Conservation (phyloP, 2,329 filamentous ascomycete species). For the Monilinia vaccinii-corymbosi region DNA sequence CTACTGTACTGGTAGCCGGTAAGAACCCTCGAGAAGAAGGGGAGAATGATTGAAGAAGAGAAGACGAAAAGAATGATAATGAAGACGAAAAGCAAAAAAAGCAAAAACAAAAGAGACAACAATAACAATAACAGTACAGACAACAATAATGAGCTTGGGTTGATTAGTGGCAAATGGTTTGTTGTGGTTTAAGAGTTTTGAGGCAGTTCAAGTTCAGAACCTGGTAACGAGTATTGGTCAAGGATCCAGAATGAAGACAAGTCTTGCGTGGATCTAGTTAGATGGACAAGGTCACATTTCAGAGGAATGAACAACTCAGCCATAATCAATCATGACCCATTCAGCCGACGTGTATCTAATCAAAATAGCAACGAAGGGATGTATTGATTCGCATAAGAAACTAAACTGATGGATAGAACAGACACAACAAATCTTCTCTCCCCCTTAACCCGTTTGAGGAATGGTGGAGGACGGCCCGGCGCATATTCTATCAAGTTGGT, state of each 20-base stretch:
- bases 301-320: too few species aligned
- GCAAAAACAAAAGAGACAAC: too few species aligned
- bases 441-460: background rate
- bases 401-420: background rate
- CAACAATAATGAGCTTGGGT: too few species aligned
- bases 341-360: too few species aligned
- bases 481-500: background rate
- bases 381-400: background rate
- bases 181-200: too few species aligned
- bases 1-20: background rate
- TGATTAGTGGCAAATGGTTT: too few species aligned
- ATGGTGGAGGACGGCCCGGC: background rate
- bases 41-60: background rate
- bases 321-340: too few species aligned
- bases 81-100: slow-evolving; percentile 2
- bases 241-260: background rate
- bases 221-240: background rate
- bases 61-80: slow-evolving; percentile 1
- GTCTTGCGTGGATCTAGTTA: background rate
- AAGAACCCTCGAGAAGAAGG: background rate
- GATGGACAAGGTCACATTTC: background rate
- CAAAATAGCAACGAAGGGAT: too few species aligned
- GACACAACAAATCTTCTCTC: too few species aligned
- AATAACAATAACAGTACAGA: too few species aligned
- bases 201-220: background rate